Evolutionary conservation across 1,139 yeast species (phyloP).

Genomic region (Lodderomyces margitis): DNA sequence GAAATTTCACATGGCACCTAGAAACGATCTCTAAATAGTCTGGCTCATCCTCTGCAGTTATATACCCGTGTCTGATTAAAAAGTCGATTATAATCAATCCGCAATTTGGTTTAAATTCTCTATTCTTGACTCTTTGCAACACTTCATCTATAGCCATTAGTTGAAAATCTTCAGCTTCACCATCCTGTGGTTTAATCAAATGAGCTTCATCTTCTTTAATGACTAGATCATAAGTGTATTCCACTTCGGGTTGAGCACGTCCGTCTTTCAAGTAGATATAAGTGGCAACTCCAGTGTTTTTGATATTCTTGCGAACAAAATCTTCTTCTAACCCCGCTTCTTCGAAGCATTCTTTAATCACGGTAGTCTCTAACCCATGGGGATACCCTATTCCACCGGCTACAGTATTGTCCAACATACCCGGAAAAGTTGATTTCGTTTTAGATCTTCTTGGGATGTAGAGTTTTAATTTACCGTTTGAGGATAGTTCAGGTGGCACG

Average conservation of each 20-base stretch:
- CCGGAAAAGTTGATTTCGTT: conserved; percentile 83
- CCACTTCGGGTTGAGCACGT: conserved; percentile 84
- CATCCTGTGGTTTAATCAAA: conserved; percentile 74
- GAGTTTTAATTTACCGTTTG: conserved; percentile 49
- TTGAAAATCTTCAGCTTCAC: conserved; percentile 76
- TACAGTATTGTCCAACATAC: conserved; percentile 86
- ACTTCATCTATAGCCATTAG: conserved; percentile 64
- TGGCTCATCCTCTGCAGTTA: conserved; percentile 61
- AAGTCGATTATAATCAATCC: conserved; percentile 80
- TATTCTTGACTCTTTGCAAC: conserved; percentile 40
- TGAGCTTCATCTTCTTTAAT: conserved; percentile 48
- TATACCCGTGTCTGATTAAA: conserved; percentile 73
- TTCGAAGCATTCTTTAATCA: conserved; percentile 80
- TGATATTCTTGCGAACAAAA: conserved; percentile 46
- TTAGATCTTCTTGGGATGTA: conserved; percentile 86
- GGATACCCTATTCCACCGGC: conserved; percentile 96
- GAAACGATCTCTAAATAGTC: conserved; percentile 56
- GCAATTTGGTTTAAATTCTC: conserved; percentile 87
- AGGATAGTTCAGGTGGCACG: conserved; percentile 37
- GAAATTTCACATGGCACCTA: conserved; percentile 65
- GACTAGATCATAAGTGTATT: conserved; percentile 69
- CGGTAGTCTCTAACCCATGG: conserved; percentile 70
- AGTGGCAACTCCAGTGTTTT: conserved; percentile 63
- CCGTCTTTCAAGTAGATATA: conserved; percentile 59
- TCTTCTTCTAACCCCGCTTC: conserved; percentile 76